Base-by-base conservation (phyloP, 257 asterid species). In the Ilex asprella region DNA sequence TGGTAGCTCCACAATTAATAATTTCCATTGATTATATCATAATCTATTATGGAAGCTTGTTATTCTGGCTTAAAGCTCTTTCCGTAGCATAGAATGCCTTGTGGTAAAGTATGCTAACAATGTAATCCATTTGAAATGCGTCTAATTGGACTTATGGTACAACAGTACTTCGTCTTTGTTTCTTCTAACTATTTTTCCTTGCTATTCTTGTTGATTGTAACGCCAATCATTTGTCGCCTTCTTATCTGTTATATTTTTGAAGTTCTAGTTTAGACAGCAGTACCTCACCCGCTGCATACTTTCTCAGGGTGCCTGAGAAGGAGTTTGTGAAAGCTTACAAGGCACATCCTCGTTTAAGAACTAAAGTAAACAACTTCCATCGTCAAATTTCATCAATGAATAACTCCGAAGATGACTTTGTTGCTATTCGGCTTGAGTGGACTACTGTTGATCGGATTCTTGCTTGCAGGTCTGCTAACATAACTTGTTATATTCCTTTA, bases 401-500 rank as follows among this genome's bases (percentile, higher is more conserved):
- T 77, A 82, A 77, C 64, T 61, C 82, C 55, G 97, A 84, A 31
- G 98, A 91, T 72, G 99, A 93, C 31, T 78, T 58, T 66, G 78
- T 84, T 39, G 86, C 99, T 61, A 84, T 93, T 68, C 87, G 97
- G 67, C 88, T 95, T 3, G 99, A 93, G 30, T 93, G 99, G 99
- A 93, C 96, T 6, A 82, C 95, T 29, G 95, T 89, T 67, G 96
- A 93, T 67, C 89, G 99, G 57, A 70, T 93, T 78, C 82, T 93
- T 71, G 78, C 94, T 64, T 75, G 87, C 97, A 93, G 97, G 99
- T 93, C 58, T 49, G 10, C 5, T 14, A 6, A 53, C 15, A 49
- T 49, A 4, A 49, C 14, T n/a, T 49, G 54, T 49, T n/a, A 49
- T 49, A 15, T 12, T 2, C 10, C 10, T 11, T 49, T 4, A 3